Conservation (phyloP, 225 moss, liverwort and hornwort species). For the Polytrichum formosum region DNA sequence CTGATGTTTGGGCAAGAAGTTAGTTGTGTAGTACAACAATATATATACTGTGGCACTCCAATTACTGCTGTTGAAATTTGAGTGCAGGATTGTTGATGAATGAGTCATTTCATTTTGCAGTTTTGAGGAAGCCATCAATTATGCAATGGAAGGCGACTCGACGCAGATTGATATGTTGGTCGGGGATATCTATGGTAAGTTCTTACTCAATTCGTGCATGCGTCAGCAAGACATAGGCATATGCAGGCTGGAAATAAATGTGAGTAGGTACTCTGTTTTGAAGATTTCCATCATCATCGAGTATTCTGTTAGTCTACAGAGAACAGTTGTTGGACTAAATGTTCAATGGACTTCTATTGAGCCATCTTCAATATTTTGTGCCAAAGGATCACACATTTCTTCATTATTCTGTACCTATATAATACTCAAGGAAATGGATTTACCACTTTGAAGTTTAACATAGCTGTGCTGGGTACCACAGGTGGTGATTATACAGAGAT, state of each 20-base stretch:
- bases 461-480: conserved; percentile 14
- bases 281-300: too few species aligned
- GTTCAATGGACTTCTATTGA: too few species aligned
- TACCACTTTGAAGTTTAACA: too few species aligned
- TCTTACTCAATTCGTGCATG: not conserved
- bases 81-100: not conserved
- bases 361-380: too few species aligned
- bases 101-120: conserved; percentile 28
- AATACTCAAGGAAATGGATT: too few species aligned
- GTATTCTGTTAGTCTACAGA: too few species aligned
- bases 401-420: too few species aligned
- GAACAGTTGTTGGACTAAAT: not conserved
- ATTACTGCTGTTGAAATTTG: not conserved
- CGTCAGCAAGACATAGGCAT: not conserved
- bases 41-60: too few species aligned
- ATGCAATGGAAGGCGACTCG: conserved; percentile 80
- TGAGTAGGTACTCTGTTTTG: too few species aligned
- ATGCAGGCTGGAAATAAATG: not conserved
- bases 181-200: conserved; percentile 80
- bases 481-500: conserved; percentile 92
- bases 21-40: too few species aligned
- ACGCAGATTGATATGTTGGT: conserved; percentile 87
- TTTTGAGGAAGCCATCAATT: conserved; percentile 76
- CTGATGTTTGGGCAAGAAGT: too few species aligned
- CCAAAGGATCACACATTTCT: too few species aligned